Conservation (phyloP, 805 yeast species). For the Zygoascus flipseniorum region DNA sequence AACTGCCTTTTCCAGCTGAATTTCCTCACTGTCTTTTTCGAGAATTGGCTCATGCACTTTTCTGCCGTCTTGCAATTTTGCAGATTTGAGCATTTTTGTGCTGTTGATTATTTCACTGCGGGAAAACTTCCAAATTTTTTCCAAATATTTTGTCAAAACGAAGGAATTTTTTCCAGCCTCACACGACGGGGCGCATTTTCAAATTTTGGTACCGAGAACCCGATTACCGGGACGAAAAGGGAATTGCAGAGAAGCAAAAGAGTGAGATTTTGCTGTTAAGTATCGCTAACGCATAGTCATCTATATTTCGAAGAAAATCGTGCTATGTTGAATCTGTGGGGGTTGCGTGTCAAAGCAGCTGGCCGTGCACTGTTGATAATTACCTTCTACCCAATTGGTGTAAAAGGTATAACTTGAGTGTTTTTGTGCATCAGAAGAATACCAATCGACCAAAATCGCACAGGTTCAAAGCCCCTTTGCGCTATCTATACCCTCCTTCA, state of each 20-base stretch:
- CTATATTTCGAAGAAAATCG: no score
- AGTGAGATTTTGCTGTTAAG: no score
- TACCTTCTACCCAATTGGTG: not conserved
- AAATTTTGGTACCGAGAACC: no score
- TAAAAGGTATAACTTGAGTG: not conserved
- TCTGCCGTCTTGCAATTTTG: not conserved
- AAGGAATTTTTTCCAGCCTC: not conserved
- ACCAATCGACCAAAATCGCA: not conserved
- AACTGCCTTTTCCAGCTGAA: slow-evolving; percentile 68
- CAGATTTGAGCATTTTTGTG: not conserved
- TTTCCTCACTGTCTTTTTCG: slow-evolving; percentile 79
- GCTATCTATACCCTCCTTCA: not conserved
- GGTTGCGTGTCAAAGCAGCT: no score
- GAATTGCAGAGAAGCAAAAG: no score
- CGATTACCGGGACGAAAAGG: no score
- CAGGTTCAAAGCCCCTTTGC: no score
- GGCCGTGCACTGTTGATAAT: not conserved
- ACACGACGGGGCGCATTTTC: not conserved
- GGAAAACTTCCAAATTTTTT: not conserved
- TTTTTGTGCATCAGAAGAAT: not conserved
- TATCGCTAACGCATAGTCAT: no score
- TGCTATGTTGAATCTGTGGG: no score
- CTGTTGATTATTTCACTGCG: not conserved
- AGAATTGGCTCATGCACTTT: not conserved
- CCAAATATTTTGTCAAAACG: not conserved